Conservation (phyloP, 306 rosid species). For the Chamaecrista fasciculata region DNA sequence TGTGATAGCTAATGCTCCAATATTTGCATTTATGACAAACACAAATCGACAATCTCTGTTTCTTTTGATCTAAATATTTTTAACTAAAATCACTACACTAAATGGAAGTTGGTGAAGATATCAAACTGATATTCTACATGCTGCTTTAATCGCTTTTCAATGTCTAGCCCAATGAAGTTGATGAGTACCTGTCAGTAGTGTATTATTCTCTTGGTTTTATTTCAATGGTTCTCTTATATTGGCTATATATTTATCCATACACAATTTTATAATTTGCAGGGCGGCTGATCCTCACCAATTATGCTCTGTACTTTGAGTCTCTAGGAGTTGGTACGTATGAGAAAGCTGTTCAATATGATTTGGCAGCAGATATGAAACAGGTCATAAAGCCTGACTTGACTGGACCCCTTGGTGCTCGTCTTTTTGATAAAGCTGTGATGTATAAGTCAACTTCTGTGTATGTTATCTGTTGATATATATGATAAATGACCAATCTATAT, state of each 20-base stretch:
- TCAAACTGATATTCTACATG: not conserved
- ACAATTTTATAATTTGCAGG: conserved; percentile 52
- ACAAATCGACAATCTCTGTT: not conserved
- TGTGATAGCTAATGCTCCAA: not conserved
- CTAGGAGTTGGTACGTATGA: conserved; percentile 83
- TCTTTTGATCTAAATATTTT: not conserved
- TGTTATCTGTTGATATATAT: conserved; percentile 38
- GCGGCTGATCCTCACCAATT: conserved; percentile 76
- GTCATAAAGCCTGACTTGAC: conserved; percentile 87
- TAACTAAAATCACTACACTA: not conserved
- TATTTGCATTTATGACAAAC: too few species aligned
- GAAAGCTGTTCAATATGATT: conserved; percentile 80
- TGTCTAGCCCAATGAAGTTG: not conserved
- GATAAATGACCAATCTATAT: not conserved
- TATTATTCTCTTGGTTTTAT: not conserved
- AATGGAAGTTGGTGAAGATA: not conserved
- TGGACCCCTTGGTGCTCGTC: conserved; percentile 95
- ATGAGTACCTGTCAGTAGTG: not conserved
- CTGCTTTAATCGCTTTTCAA: not conserved
- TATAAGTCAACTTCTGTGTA: conserved; percentile 82
- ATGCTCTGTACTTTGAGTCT: conserved; percentile 85
- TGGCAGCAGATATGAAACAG: conserved; percentile 71
- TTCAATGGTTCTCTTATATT: not conserved
- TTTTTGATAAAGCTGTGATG: conserved; percentile 94
- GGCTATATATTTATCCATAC: not conserved